Evolutionary conservation across 352 stramenopile genomes (phyloP).

Genomic region (Halophytophthora polymorphica): DNA sequence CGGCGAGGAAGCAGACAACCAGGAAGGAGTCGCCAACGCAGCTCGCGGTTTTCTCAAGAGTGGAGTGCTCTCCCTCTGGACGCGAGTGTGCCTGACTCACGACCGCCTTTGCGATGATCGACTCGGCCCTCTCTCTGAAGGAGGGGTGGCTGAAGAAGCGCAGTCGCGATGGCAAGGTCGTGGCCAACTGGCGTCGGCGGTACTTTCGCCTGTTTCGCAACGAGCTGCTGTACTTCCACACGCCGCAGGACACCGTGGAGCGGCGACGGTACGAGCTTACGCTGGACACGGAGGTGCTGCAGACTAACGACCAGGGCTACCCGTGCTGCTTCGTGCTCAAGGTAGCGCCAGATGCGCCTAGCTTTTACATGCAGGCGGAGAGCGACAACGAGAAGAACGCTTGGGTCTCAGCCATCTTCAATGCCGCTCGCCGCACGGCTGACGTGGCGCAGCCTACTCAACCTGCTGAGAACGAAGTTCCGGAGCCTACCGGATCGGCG

Average conservation of each 20-base stretch:
- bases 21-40: background rate
- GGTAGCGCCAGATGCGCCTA: constrained; percentile 28
- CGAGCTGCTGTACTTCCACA: constrained; percentile 61
- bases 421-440: constrained; percentile 38
- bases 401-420: constrained; percentile 58
- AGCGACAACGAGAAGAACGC: constrained; percentile 61
- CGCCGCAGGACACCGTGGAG: constrained; percentile 24
- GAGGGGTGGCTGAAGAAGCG: constrained; percentile 74
- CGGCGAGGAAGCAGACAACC: background rate
- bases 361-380: constrained; percentile 63
- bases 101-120: constrained; percentile 13
- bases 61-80: background rate
- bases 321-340: constrained; percentile 55
- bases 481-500: background rate
- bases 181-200: constrained; percentile 51
- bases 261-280: constrained; percentile 45
- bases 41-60: constrained; percentile 4
- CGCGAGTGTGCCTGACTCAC: background rate
- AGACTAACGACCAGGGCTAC: constrained; percentile 70
- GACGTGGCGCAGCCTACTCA: constrained; percentile 22
- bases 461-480: constrained; percentile 4
- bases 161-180: constrained; percentile 33
- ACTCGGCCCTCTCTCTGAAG: constrained; percentile 43
- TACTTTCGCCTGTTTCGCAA: constrained; percentile 70
- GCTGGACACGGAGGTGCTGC: constrained; percentile 49